Evolutionary conservation across 2,329 filamentous ascomycete genomes (phyloP).

Genomic region (Amesomyces nigricolor): DNA sequence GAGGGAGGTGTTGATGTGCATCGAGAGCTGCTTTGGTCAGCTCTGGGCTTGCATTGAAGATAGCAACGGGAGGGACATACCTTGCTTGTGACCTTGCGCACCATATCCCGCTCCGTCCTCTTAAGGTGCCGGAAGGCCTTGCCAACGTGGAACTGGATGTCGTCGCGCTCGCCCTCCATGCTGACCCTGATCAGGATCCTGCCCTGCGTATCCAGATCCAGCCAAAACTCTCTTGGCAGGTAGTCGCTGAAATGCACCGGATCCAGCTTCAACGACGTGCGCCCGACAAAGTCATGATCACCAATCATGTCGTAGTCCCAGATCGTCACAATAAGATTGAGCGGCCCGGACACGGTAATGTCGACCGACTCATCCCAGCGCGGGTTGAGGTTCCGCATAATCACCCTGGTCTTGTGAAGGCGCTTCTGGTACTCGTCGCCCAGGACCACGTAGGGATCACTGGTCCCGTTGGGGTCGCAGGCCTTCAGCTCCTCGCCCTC

Average conservation of each 20-base stretch:
- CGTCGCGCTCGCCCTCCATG: conserved; percentile 97
- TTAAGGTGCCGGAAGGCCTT: conserved; percentile 95
- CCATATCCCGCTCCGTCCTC: conserved; percentile 96
- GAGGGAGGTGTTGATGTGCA: conserved; percentile 85
- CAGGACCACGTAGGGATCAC: conserved; percentile 94
- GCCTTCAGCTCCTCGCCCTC: conserved; percentile 96
- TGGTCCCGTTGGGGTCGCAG: conserved; percentile 91
- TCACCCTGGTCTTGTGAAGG: conserved; percentile 86
- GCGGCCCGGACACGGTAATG: conserved; percentile 82
- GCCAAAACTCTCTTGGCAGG: conserved; percentile 92
- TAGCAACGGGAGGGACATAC: conserved; percentile 40
- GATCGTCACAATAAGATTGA: conserved; percentile 93
- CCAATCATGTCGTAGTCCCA: conserved; percentile 98
- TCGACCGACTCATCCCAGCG: conserved; percentile 97
- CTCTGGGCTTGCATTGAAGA: not conserved
- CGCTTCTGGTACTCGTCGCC: conserved; percentile 98
- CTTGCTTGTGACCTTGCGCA: conserved; percentile 96
- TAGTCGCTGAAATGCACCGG: conserved; percentile 97
- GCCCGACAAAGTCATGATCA: conserved; percentile 93
- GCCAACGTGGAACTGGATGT: conserved; percentile 97
- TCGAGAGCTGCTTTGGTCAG: conserved; percentile 60
- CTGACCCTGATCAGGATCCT: conserved; percentile 83
- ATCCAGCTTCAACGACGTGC: conserved; percentile 96
- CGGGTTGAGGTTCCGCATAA: conserved; percentile 85
- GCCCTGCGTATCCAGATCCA: conserved; percentile 93